These are phyloP conservation scores for Dalechampia spathulata DNA, from an alignment of 441 rosid species.

Conservation along the genomic window DNA sequence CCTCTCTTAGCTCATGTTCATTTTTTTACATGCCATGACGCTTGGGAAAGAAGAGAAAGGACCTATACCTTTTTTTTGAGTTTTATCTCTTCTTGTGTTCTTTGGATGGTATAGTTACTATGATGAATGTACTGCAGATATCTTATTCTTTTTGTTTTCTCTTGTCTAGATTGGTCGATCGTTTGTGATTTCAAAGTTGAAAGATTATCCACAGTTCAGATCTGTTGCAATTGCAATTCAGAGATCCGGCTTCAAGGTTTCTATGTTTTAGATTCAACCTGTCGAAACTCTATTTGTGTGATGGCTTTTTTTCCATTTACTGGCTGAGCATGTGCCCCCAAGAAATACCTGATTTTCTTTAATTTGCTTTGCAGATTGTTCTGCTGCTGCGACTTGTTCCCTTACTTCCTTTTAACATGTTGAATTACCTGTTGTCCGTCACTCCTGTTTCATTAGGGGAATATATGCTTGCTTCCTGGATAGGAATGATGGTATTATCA, in stretches of 20 bases:
- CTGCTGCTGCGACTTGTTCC: slow-evolving; percentile 94
- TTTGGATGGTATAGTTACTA: neutral
- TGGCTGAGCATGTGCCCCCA: too few relatives aligned
- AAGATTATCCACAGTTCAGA: slow-evolving; percentile 89
- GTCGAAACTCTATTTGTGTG: too few relatives aligned
- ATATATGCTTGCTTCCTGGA: slow-evolving; percentile 84
- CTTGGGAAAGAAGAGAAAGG: neutral
- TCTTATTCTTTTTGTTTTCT: neutral
- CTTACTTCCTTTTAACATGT: slow-evolving; percentile 77
- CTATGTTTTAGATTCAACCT: slow-evolving; percentile 12
- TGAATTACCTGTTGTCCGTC: slow-evolving; percentile 88
- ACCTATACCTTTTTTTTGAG: neutral
- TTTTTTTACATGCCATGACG: neutral
- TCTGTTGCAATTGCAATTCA: slow-evolving; percentile 77
- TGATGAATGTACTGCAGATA: neutral
- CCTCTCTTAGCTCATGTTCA: neutral
- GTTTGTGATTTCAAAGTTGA: slow-evolving; percentile 73
- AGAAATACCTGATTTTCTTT: slow-evolving; percentile 10
- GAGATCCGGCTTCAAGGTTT: slow-evolving; percentile 90
- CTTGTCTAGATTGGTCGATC: slow-evolving; percentile 69
- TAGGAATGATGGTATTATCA: slow-evolving; percentile 82
- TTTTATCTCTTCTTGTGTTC: neutral
- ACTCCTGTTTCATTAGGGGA: slow-evolving; percentile 59
- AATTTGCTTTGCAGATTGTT: slow-evolving; percentile 30
- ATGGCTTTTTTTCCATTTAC: too few relatives aligned